Conservation (phyloP, 2,329 filamentous ascomycete genomes). For the Nannizziopsis arthrosporioides region DNA sequence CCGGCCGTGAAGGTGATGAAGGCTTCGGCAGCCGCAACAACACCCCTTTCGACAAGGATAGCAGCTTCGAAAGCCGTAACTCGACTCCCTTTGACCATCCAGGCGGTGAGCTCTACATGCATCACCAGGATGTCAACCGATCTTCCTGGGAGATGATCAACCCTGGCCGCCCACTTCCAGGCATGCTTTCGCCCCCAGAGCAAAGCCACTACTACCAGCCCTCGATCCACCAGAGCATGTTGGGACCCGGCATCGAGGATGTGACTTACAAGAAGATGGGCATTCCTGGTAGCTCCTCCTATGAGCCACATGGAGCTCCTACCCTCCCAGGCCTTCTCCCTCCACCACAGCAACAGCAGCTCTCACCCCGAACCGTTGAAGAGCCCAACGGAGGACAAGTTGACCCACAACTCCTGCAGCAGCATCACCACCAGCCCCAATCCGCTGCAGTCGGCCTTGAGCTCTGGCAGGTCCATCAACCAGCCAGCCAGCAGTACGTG, state of each 20-base stretch:
- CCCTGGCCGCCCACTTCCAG: conserved; percentile 39
- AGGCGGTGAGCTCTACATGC: conserved; percentile 11
- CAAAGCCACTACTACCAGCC: conserved; percentile 43
- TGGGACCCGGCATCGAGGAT: conserved; percentile 31
- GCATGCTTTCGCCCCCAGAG: conserved; percentile 35
- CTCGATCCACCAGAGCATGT: conserved; percentile 34
- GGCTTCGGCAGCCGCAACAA: conserved; percentile 24
- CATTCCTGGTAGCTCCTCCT: conserved; percentile 22
- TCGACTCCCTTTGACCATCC: conserved; percentile 13
- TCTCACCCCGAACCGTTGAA: conserved; percentile 28
- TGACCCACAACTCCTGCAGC: conserved; percentile 32
- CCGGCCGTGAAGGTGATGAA: conserved; percentile 22
- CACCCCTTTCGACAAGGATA: conserved; percentile 25
- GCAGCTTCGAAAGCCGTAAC: conserved; percentile 14
- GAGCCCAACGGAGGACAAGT: conserved; percentile 24
- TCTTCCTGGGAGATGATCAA: conserved; percentile 44
- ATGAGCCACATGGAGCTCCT: conserved; percentile 24
- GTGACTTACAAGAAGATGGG: conserved; percentile 33
- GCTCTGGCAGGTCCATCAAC: conserved; percentile 19
- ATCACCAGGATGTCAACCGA: conserved; percentile 21
- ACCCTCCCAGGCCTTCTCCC: conserved; percentile 28
- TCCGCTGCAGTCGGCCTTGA: conserved; percentile 12
- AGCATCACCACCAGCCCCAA: conserved; percentile 11
- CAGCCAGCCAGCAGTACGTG: conserved; percentile 17
- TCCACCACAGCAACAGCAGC: conserved; percentile 9